Conservation (phyloP, 805 yeast genomes). For the Myxozyma neglecta region DNA sequence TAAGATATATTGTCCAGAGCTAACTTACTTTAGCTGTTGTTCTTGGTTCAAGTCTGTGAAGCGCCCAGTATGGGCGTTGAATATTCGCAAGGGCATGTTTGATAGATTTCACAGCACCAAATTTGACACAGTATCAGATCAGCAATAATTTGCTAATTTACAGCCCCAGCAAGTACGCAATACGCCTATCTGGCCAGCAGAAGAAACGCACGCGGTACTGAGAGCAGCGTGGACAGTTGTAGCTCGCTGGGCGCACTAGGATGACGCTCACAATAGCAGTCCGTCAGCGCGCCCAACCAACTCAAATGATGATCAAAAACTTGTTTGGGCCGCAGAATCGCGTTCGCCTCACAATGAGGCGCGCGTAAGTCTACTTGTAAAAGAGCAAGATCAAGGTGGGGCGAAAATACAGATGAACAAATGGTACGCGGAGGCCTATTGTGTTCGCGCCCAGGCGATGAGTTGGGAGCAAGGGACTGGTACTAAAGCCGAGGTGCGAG, state of each 20-base stretch:
- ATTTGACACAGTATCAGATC: not conserved
- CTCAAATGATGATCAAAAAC: not conserved
- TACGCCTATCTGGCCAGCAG: slow-evolving; percentile 2
- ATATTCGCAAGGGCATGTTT: slow-evolving; percentile 21
- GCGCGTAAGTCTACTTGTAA: not conserved
- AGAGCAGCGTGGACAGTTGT: not conserved
- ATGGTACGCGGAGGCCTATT: not conserved
- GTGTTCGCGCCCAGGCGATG: not conserved
- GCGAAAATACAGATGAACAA: not conserved
- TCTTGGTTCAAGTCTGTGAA: slow-evolving; percentile 17
- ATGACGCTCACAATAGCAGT: not conserved
- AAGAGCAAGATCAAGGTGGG: not conserved
- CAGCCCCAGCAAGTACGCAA: not conserved
- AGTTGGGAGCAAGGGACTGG: not conserved
- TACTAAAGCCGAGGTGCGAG: not conserved
- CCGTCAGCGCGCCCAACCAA: slow-evolving; percentile 25
- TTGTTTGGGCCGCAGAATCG: not conserved
- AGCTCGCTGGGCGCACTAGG: slow-evolving; percentile 26
- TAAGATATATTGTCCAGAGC: not conserved
- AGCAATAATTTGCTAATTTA: not conserved
- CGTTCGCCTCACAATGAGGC: not conserved
- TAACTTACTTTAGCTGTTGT: slow-evolving; percentile 15
- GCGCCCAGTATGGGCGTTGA: slow-evolving; percentile 30
- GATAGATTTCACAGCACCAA: not conserved
- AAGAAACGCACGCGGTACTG: not conserved